phyloP scores from a whole-genome alignment of 1,284 basidiomycete genomes.

The Peniophora sp. region DNA sequence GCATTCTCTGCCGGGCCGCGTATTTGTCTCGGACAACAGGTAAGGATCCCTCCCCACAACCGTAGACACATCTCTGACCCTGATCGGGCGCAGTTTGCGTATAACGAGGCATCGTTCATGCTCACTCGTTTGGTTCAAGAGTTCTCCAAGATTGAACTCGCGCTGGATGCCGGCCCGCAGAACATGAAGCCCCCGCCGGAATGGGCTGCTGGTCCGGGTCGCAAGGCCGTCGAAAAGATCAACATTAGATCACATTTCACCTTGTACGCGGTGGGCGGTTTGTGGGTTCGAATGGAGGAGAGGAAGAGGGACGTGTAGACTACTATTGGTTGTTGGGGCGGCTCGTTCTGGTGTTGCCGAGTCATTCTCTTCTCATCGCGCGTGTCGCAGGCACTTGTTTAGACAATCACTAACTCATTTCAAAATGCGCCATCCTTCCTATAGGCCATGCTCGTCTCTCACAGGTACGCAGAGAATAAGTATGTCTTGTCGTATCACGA shows the following conservation, averaged over 20 bases:
- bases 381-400: no score
- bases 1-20: conserved; percentile 44
- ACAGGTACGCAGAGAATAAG: no score
- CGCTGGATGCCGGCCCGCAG: conserved; percentile 35
- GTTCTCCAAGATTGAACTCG: conserved; percentile 41
- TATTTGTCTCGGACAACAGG: conserved; percentile 40
- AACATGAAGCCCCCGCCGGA: conserved; percentile 33
- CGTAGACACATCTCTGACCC: neutral
- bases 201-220: conserved; percentile 34
- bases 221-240: conserved; percentile 39
- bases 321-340: no score
- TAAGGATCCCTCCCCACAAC: conserved; percentile 7
- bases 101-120: conserved; percentile 63
- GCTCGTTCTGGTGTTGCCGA: no score
- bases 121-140: conserved; percentile 55
- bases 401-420: no score
- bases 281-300: neutral
- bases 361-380: no score
- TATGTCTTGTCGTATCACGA: no score
- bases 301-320: neutral
- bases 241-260: conserved; percentile 48
- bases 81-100: conserved; percentile 42
- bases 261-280: conserved; percentile 30
- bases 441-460: no score
- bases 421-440: no score